Evolutionary conservation across 352 stramenopile genomes (phyloP), one percentile per base, ranked within the genome.

Genomic region (Globisporangium cylindrosporum): DNA sequence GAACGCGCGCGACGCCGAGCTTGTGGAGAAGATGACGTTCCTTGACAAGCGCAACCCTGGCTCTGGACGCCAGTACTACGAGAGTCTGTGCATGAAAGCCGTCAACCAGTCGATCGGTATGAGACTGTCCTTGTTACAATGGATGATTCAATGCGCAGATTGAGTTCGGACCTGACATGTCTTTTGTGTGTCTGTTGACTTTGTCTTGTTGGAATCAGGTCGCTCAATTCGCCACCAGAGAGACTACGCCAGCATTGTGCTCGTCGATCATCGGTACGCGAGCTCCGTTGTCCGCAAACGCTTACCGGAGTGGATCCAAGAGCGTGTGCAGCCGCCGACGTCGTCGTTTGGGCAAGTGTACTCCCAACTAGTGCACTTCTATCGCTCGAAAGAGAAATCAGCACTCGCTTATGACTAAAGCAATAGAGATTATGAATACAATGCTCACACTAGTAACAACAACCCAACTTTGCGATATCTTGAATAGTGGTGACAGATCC

Each of bases 71-170:
- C 81, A 92, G 46, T 99, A 98, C 69, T 99, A 99, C 78, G 91
- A 98, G 62, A 99, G 97, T 72, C 74, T 99, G 41, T 99, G 98
- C 73, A 99, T 99, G 94, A 98, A 96, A 68, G 97, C 97, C 0
- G 97, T 99, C 14, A 99, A 99, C 75, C 98, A 99, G 79, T 98
- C 92, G 32, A 98, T 99, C 56, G 98, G 98, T 79, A 76, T n/a
- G 80, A 73, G 25, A 1, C 46, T 27, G 38, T 22, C 43, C 10
- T 22, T 51, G 43, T 12, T 20, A 12, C 18, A 22, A n/a, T 24
- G 6, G 7, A 20, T 49, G 15, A 22, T 8, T 20, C 18, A 3
- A 51, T 12, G 15, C 43, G 15, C 20, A 6, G 18, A 22, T 51
- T 51, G 43, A 51, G 24, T 51, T 51, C 43, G 22, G 24, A 24